phyloP scores from a whole-genome alignment of 2,329 filamentous ascomycete genomes.

The Fusarium tricinctum region DNA sequence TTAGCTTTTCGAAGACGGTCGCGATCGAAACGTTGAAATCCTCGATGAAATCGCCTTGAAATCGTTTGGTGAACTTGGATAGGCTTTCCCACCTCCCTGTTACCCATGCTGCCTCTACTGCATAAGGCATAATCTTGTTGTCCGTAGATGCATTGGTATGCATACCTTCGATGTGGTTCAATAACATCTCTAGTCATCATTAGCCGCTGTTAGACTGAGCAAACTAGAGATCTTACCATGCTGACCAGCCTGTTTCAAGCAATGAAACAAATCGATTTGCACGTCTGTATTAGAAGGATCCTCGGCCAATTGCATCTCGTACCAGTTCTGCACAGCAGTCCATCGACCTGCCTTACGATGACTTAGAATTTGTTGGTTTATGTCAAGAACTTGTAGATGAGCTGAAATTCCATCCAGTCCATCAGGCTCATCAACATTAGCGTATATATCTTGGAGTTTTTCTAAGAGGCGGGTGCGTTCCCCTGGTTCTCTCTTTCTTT shows the following conservation, averaged over 20 bases:
- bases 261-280: slow-evolving; percentile 87
- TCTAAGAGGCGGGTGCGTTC: slow-evolving; percentile 78
- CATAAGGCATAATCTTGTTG: slow-evolving; percentile 81
- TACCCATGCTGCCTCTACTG: slow-evolving; percentile 92
- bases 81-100: slow-evolving; percentile 85
- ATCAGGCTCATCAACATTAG: slow-evolving; percentile 97
- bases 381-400: slow-evolving; percentile 86
- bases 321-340: slow-evolving; percentile 97
- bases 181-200: slow-evolving; percentile 75
- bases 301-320: slow-evolving; percentile 88
- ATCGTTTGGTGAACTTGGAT: slow-evolving; percentile 72
- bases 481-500: slow-evolving; percentile 61
- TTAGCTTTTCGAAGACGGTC: slow-evolving; percentile 67
- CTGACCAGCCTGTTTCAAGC: slow-evolving; percentile 94
- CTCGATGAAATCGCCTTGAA: slow-evolving; percentile 61
- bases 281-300: slow-evolving; percentile 81
- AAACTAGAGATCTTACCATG: slow-evolving; percentile 75
- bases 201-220: slow-evolving; percentile 26
- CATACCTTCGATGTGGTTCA: slow-evolving; percentile 89
- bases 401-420: slow-evolving; percentile 95
- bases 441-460: slow-evolving; percentile 91
- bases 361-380: slow-evolving; percentile 93
- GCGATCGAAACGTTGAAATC: slow-evolving; percentile 90
- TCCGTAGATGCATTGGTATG: slow-evolving; percentile 65
- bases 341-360: slow-evolving; percentile 94